These are phyloP conservation scores for Globisporangium rhizosaccharum DNA, from an alignment of 352 stramenopile genomes.

Conservation along the genomic window DNA sequence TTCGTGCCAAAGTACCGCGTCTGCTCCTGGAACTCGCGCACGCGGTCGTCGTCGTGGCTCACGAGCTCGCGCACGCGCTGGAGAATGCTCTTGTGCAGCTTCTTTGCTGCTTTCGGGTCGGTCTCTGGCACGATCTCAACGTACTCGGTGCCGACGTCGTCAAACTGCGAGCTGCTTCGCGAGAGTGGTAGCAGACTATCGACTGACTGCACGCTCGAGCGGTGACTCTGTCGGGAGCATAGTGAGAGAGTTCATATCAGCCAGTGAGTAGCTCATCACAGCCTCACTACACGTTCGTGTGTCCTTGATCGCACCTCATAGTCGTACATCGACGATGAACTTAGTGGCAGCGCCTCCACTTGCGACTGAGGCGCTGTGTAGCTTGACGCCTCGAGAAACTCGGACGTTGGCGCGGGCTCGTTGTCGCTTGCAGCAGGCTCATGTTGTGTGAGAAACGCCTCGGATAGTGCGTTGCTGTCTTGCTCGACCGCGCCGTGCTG, in stretches of 20 bases:
- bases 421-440: no score
- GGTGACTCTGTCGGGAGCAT: not conserved
- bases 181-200: slow-evolving; percentile 11
- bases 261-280: no score
- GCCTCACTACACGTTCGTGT: no score
- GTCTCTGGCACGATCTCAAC: slow-evolving; percentile 45
- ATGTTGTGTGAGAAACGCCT: no score
- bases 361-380: no score
- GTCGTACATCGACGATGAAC: not conserved
- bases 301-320: not conserved
- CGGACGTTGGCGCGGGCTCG: no score
- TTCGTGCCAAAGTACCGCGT: slow-evolving; percentile 72
- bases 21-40: slow-evolving; percentile 75
- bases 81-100: slow-evolving; percentile 69
- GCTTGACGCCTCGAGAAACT: no score
- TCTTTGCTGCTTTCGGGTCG: slow-evolving; percentile 56
- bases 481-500: no score
- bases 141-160: slow-evolving; percentile 53
- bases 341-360: not conserved
- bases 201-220: not conserved
- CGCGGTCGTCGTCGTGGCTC: slow-evolving; percentile 57
- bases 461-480: no score
- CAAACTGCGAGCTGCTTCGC: slow-evolving; percentile 15
- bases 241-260: not conserved
- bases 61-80: slow-evolving; percentile 59